Base-by-base conservation (phyloP, 345 rosid genomes). In the Gossypioides kirkii region DNA sequence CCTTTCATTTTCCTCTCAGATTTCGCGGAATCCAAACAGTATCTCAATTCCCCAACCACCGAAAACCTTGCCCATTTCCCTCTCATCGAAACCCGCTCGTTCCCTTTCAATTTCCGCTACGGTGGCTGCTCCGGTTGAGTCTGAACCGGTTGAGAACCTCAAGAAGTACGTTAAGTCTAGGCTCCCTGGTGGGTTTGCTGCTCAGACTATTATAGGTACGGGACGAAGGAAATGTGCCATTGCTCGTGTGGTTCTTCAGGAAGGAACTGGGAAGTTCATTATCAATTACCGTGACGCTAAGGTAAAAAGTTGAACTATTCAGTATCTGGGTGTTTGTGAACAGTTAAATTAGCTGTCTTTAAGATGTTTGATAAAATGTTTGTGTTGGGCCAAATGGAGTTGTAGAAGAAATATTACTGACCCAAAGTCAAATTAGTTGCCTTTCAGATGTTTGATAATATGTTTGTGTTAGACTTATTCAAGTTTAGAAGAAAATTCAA, bases 221-320 rank as follows among this genome's bases (percentile, higher is more conserved):
- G 99, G 97, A 11, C 89, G 98, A 74, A 86, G 96, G 64, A 95
- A 95, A 75, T 87, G 92, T 78, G 95, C 99, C 71, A 85, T 87
- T 52, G 98, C 99, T 77, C 84, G 96, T 56, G 99, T 95, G 2
- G 94, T 94, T 42, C 93, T 94, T 61, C 97, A 90, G 74, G 98
- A 92, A 79, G 98, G 98, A 74, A 88, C 88, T 11, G 97, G 98
- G 11, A 82, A 90, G 65, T 89, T 92, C 74, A 75, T 89, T 73
- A 92, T 94, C 77, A 94, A 92, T 73, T 89, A 85, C 83, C 94
- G 99, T 10, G 97, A 90, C 32, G 96, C 96, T 52, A 88, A 82
- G 91, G 98, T 95, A 49, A 49, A 49, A 49, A 16, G 2, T n/a
- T 28, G 43, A 45, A 13, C 0, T 6, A 0, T n/a, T 10, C 0